phyloP scores from a whole-genome alignment of 106 monocot species.

The Gastrodia elata region DNA sequence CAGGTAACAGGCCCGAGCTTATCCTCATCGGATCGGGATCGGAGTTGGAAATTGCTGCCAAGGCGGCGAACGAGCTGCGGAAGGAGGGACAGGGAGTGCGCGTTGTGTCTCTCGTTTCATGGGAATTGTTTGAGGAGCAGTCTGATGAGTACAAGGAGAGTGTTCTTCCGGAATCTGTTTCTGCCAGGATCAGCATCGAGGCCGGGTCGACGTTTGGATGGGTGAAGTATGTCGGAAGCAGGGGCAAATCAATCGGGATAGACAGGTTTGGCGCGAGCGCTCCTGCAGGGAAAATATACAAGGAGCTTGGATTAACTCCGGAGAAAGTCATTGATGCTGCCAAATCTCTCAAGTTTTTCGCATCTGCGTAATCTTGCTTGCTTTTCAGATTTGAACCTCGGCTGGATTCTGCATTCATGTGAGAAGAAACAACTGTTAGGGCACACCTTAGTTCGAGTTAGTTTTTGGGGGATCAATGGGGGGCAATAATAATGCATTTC shows the following conservation, averaged over 20 bases:
- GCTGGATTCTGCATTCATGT: not conserved
- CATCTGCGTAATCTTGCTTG: not conserved
- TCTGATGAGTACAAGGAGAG: constrained; percentile 64
- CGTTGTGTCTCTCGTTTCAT: constrained; percentile 58
- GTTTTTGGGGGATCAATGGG: no score
- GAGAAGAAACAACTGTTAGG: not conserved
- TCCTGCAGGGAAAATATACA: constrained; percentile 65
- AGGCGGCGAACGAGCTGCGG: constrained; percentile 64
- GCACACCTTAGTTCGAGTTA: not conserved
- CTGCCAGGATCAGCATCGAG: constrained; percentile 59
- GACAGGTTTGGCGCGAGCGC: constrained; percentile 74
- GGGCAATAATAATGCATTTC: constrained; percentile 4
- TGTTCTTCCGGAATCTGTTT: constrained; percentile 40
- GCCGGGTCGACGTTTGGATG: constrained; percentile 64
- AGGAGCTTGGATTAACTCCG: constrained; percentile 58
- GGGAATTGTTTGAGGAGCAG: constrained; percentile 79
- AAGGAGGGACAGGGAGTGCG: constrained; percentile 55
- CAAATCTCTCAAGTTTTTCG: constrained; percentile 33
- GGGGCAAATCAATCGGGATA: constrained; percentile 70
- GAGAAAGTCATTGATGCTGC: constrained; percentile 49
- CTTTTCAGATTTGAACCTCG: not conserved
- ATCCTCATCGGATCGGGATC: constrained; percentile 63
- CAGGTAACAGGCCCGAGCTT: constrained; percentile 49
- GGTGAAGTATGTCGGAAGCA: constrained; percentile 48
- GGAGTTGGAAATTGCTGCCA: constrained; percentile 67